Conservation (phyloP, 2,329 filamentous ascomycete genomes). For the Aspergillus neotritici region DNA sequence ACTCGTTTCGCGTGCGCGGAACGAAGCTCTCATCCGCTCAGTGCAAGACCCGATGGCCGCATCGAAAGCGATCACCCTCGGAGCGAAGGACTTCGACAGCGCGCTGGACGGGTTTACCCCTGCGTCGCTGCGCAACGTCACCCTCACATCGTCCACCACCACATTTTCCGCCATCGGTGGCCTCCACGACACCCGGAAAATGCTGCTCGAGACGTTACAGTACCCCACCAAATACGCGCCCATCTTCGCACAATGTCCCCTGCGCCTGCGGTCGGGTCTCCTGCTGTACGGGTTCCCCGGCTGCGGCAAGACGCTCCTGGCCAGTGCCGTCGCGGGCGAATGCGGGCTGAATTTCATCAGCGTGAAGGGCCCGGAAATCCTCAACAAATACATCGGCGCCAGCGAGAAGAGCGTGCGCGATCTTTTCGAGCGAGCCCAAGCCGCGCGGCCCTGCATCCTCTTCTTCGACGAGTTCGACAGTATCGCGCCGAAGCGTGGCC, state of each 20-base stretch:
- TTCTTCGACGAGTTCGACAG: constrained; percentile 99
- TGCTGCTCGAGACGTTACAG: constrained; percentile 89
- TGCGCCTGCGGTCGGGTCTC: constrained; percentile 88
- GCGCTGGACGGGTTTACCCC: constrained; percentile 92
- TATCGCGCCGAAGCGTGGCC: constrained; percentile 92
- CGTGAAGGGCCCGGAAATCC: constrained; percentile 94
- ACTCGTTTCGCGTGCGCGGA: constrained; percentile 78
- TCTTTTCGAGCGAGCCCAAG: constrained; percentile 82
- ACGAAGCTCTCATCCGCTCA: constrained; percentile 84
- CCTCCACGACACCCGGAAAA: constrained; percentile 75
- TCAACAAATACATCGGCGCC: constrained; percentile 98
- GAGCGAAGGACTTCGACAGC: constrained; percentile 69
- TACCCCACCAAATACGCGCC: constrained; percentile 98
- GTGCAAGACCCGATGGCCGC: constrained; percentile 53
- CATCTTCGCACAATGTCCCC: constrained; percentile 91
- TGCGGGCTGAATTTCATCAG: constrained; percentile 98
- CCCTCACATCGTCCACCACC: constrained; percentile 84
- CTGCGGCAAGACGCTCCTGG: constrained; percentile 92
- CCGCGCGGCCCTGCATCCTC: constrained; percentile 85
- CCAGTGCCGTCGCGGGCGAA: constrained; percentile 94
- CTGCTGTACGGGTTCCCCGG: constrained; percentile 92
- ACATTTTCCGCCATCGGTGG: constrained; percentile 92
- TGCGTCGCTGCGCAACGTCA: constrained; percentile 88
- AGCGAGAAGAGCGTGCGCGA: constrained; percentile 95
- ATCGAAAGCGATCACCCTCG: constrained; percentile 57